Conservation (phyloP, 495 filamentous ascomycete genomes). For the Aspergillus diversus region DNA sequence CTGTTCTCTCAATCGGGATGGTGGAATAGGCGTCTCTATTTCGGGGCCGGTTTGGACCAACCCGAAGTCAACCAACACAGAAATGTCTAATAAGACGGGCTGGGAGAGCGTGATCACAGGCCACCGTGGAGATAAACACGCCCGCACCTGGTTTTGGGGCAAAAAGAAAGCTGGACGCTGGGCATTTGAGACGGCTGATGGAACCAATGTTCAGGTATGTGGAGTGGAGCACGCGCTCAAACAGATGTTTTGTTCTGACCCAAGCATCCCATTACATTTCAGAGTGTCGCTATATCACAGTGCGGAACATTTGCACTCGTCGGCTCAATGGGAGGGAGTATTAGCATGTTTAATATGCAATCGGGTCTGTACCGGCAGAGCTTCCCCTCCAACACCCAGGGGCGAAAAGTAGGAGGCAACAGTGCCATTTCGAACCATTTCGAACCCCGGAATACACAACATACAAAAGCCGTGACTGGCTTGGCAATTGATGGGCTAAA, state of each 20-base stretch:
- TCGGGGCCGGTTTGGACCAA: constrained; percentile 80
- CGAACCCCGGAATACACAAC: constrained; percentile 57
- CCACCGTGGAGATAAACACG: constrained; percentile 82
- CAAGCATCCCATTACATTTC: not conserved
- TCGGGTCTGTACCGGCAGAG: constrained; percentile 83
- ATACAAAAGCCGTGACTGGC: constrained; percentile 83
- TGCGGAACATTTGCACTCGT: constrained; percentile 96
- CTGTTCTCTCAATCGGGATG: constrained; percentile 88
- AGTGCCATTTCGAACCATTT: constrained; percentile 47
- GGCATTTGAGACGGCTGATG: constrained; percentile 87
- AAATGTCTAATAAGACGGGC: constrained; percentile 72
- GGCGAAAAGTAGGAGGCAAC: constrained; percentile 58
- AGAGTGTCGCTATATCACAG: constrained; percentile 81
- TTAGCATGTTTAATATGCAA: constrained; percentile 96
- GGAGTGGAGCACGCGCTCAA: not conserved
- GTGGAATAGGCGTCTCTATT: constrained; percentile 79
- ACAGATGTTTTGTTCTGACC: not conserved
- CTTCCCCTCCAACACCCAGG: constrained; percentile 74
- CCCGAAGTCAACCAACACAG: constrained; percentile 56
- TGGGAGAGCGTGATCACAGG: constrained; percentile 98
- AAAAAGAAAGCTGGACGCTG: constrained; percentile 89
- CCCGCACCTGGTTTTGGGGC: constrained; percentile 97
- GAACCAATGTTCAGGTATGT: constrained; percentile 69
- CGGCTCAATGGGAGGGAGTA: constrained; percentile 76
- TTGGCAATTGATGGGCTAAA: constrained; percentile 85